These are phyloP conservation scores for Climacium dendroides DNA, from an alignment of 225 moss, liverwort and hornwort species.

Conservation along the genomic window DNA sequence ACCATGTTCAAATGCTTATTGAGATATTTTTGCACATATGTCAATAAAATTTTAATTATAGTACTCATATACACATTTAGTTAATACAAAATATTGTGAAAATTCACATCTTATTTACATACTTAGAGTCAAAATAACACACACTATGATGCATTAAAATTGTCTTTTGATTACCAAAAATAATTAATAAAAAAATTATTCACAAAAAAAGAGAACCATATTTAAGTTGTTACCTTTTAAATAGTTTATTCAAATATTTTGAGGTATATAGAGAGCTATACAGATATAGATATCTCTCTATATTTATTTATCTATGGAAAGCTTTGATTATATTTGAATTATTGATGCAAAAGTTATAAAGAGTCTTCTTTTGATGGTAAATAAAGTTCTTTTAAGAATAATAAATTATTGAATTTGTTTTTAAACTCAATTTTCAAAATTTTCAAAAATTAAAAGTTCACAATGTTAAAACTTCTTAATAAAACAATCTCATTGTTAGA, in stretches of 20 bases:
- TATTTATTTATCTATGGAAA: background rate
- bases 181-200: too few species aligned
- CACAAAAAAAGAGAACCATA: background rate
- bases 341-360: background rate
- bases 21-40: background rate
- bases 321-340: background rate
- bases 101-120: background rate
- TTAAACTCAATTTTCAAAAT: background rate
- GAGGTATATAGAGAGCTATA: too few species aligned
- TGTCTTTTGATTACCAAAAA: too few species aligned
- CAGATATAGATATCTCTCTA: too few species aligned
- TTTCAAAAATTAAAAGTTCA: background rate
- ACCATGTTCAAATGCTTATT: background rate
- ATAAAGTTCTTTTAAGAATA: background rate
- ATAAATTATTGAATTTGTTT: background rate
- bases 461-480: background rate
- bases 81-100: background rate
- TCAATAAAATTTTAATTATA: too few species aligned
- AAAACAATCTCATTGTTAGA: background rate
- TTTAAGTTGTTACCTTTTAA: background rate
- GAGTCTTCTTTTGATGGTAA: background rate
- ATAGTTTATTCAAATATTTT: background rate
- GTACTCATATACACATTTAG: too few species aligned
- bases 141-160: accelerated
- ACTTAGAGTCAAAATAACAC: background rate